Percentiles rank a stretch among this genome's conserved stretches.
phyloP scores from a whole-genome alignment of 2,329 filamentous ascomycete genomes.

The Neophaeococcomyces aloes region DNA sequence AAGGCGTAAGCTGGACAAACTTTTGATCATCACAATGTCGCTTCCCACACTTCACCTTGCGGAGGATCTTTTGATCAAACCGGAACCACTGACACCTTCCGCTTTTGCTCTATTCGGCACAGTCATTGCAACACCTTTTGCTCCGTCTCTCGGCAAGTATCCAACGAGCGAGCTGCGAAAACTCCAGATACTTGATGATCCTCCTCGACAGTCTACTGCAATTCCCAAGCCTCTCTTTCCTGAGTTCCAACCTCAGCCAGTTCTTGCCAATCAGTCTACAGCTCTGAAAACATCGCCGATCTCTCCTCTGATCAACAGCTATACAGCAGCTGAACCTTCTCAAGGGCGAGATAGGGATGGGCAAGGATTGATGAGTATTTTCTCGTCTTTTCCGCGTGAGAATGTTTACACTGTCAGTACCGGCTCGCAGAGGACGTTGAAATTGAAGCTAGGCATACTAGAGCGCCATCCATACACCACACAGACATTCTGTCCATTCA shows the following conservation, averaged over 20 bases:
- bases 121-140: slow-evolving; percentile 63
- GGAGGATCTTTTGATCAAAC: slow-evolving; percentile 35
- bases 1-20: too few species aligned
- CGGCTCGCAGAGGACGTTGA: slow-evolving; percentile 6
- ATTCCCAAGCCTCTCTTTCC: slow-evolving; percentile 14
- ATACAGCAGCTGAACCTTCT: slow-evolving; percentile 47
- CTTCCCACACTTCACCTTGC: slow-evolving; percentile 1
- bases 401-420: slow-evolving; percentile 21
- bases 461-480: slow-evolving; percentile 91
- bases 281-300: slow-evolving; percentile 79
- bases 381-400: slow-evolving; percentile 64
- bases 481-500: slow-evolving; percentile 81
- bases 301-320: slow-evolving; percentile 61
- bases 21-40: neutral
- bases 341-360: slow-evolving; percentile 34
- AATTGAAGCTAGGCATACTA: slow-evolving; percentile 43
- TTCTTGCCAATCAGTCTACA: slow-evolving; percentile 71
- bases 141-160: slow-evolving; percentile 39
- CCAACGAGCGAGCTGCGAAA: slow-evolving; percentile 18
- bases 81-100: slow-evolving; percentile 55
- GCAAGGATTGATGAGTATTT: slow-evolving; percentile 63
- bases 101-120: slow-evolving; percentile 73
- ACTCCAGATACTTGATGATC: too few species aligned
- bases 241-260: slow-evolving; percentile 38
- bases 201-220: slow-evolving; percentile 29